Evolutionary conservation across 2,329 filamentous ascomycete species (phyloP).

Genomic region (Penicillium sp.): DNA sequence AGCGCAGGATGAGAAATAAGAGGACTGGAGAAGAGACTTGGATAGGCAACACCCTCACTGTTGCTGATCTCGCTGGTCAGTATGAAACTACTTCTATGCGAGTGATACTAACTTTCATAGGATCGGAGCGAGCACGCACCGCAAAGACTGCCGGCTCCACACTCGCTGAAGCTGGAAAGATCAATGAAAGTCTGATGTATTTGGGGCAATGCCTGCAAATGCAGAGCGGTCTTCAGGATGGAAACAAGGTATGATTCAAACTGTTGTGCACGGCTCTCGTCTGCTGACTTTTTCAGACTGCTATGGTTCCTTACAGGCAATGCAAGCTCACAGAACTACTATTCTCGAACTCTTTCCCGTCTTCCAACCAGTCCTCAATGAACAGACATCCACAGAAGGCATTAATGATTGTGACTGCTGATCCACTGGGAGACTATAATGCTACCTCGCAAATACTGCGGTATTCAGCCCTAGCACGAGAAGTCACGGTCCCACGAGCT

Average conservation of each 20-base stretch:
- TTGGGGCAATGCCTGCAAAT: conserved; percentile 95
- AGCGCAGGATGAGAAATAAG: conserved; percentile 68
- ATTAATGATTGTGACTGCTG: conserved; percentile 95
- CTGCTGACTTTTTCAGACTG: conserved; percentile 57
- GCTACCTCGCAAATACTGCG: conserved; percentile 94
- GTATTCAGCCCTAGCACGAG: conserved; percentile 89
- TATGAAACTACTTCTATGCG: conserved; percentile 1
- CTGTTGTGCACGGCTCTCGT: not conserved
- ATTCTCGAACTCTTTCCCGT: conserved; percentile 87
- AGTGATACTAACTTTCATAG: conserved; percentile 38
- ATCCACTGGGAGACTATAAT: conserved; percentile 92
- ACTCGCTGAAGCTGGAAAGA: conserved; percentile 93
- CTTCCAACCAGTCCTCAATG: conserved; percentile 54
- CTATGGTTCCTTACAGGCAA: conserved; percentile 77
- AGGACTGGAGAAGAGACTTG: conserved; percentile 65
- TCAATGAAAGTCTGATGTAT: conserved; percentile 98
- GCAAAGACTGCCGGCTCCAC: conserved; percentile 94
- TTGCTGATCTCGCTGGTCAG: conserved; percentile 85
- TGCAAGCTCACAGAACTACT: conserved; percentile 85
- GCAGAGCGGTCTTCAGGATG: conserved; percentile 78
- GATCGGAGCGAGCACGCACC: conserved; percentile 87
- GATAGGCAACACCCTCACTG: conserved; percentile 78
- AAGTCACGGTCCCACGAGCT: conserved; percentile 88
- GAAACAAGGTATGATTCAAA: conserved; percentile 67
- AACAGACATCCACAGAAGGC: conserved; percentile 79